A percentile compares a stretch with the other conserved stretches of the same genome.
These are phyloP conservation scores for Pichia sp. DNA, from an alignment of 1,139 yeast genomes.

Conservation along the genomic window DNA sequence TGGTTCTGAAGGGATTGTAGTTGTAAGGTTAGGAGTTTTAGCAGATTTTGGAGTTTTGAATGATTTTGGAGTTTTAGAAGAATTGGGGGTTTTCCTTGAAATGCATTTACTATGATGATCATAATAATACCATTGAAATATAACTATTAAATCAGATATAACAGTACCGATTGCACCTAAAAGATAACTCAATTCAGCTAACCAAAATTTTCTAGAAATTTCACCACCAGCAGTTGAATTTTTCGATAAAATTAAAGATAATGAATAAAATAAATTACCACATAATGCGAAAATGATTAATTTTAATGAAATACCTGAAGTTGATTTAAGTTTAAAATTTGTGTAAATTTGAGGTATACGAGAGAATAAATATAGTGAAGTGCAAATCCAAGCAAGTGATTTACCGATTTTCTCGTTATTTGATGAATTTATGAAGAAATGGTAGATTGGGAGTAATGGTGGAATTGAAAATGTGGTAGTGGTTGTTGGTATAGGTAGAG, in stretches of 20 bases:
- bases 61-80: neutral
- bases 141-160: conserved; percentile 21
- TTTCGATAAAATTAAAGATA: conserved; percentile 52
- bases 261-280: conserved; percentile 76
- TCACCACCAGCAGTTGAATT: conserved; percentile 26
- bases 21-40: no score
- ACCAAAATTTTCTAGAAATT: conserved; percentile 24
- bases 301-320: conserved; percentile 76
- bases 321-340: conserved; percentile 68
- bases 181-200: conserved; percentile 26
- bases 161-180: conserved; percentile 29
- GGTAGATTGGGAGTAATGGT: no score
- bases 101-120: conserved; percentile 20
- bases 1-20: no score
- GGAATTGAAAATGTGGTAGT: no score
- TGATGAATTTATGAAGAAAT: no score
- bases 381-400: conserved; percentile 74
- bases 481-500: no score
- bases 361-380: conserved; percentile 65
- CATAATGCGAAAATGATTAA: conserved; percentile 70
- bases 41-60: neutral
- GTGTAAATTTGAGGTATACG: conserved; percentile 80
- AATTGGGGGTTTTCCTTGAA: no score
- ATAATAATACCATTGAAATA: conserved; percentile 27
- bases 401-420: conserved; percentile 39